phyloP scores from a whole-genome alignment of 2,329 filamentous ascomycete genomes.

The Shiraia sp. region DNA sequence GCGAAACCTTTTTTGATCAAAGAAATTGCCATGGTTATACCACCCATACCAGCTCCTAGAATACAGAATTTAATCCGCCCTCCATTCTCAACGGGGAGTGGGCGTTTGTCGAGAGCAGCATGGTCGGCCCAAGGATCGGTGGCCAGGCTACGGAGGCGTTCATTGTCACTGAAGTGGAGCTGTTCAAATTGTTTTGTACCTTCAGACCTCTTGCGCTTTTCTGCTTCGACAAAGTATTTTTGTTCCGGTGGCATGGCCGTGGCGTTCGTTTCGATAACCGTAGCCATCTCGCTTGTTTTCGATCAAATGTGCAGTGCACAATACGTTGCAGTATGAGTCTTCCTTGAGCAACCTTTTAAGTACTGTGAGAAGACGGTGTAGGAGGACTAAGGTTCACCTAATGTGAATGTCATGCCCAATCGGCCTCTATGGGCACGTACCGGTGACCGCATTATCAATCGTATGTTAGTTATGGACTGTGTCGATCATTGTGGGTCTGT shows the following conservation, averaged over 20 bases:
- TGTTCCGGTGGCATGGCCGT: constrained; percentile 10
- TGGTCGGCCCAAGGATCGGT: constrained; percentile 20
- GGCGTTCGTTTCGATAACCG: constrained; percentile 9
- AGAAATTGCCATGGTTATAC: constrained; percentile 45
- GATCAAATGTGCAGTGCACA: too few species aligned
- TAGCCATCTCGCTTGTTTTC: not conserved
- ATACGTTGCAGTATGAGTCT: too few species aligned
- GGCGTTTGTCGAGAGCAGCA: constrained; percentile 12
- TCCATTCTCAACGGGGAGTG: constrained; percentile 6
- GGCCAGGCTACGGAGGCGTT: constrained; percentile 12
- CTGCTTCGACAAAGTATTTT: constrained; percentile 16
- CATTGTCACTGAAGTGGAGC: constrained; percentile 14
- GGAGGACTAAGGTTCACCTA: too few species aligned
- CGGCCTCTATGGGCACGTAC: too few species aligned
- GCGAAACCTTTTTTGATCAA: constrained; percentile 42
- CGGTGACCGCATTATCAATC: too few species aligned
- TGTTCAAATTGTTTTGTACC: constrained; percentile 15
- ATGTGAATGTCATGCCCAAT: too few species aligned
- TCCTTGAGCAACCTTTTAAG: not conserved
- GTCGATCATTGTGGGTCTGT: too few species aligned
- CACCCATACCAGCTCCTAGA: constrained; percentile 48
- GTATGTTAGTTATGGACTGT: too few species aligned
- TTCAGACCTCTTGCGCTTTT: constrained; percentile 16
- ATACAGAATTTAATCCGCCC: constrained; percentile 34
- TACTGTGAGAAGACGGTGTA: too few species aligned